These are phyloP conservation scores for Suhomyces faveliae DNA, from an alignment of 805 yeast genomes.

Conservation along the genomic window DNA sequence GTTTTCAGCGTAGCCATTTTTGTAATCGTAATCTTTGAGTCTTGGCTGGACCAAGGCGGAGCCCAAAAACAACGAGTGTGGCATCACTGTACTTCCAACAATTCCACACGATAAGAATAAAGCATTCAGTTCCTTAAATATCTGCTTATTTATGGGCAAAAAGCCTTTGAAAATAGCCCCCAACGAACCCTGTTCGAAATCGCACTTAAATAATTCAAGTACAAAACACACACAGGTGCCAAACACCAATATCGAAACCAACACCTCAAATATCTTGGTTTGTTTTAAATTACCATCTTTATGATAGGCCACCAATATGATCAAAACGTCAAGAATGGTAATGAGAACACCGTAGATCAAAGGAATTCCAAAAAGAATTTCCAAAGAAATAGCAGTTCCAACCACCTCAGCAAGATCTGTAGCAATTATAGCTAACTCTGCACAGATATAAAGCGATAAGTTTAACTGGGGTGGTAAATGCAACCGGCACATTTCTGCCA, in stretches of 20 bases:
- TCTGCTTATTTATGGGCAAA: conserved; percentile 48
- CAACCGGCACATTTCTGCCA: conserved; percentile 78
- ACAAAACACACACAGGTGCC: conserved; percentile 77
- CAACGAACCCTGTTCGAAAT: conserved; percentile 52
- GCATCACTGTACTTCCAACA: conserved; percentile 49
- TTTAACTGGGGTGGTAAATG: conserved; percentile 70
- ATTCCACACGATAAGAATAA: conserved; percentile 45
- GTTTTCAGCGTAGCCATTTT: conserved; percentile 23
- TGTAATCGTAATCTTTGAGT: conserved; percentile 40
- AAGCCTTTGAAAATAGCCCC: conserved; percentile 61
- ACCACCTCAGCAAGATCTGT: conserved; percentile 94
- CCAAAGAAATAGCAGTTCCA: conserved; percentile 85
- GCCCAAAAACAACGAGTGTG: conserved; percentile 45
- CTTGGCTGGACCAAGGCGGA: conserved; percentile 45
- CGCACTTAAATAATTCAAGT: conserved; percentile 57
- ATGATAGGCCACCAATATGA: conserved; percentile 74
- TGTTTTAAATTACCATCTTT: conserved; percentile 72
- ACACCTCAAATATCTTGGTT: conserved; percentile 72
- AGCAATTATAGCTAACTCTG: conserved; percentile 86
- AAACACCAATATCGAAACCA: conserved; percentile 68
- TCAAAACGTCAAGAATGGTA: conserved; percentile 78
- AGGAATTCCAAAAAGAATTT: conserved; percentile 74
- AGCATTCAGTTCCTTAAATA: conserved; percentile 36
- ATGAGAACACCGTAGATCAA: conserved; percentile 70
- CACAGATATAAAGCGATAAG: conserved; percentile 59